Base-by-base conservation (phyloP, 164 flowering plant genomes). In the Brasenia schreberi region DNA sequence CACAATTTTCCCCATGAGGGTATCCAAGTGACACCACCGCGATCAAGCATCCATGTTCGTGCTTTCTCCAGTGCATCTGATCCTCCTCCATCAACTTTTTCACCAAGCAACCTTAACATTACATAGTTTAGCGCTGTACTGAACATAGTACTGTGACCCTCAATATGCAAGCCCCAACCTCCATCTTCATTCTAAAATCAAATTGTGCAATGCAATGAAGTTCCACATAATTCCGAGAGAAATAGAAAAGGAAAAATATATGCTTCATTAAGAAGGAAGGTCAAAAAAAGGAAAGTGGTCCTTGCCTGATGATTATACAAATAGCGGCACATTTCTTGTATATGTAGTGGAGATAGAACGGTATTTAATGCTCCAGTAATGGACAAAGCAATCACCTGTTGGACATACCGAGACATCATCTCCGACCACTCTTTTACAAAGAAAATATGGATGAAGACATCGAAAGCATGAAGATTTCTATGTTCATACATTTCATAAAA, bases 91-190 rank as follows among this genome's bases (percentile, higher is more conserved):
- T 78, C 81, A 61, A 68, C 62, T 66, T 65, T 80, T 73, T 89
- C 82, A 61, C 92, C 94, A 0, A 87, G 74, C 78, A 88, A 76
- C 68, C 92, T 76, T 66, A 88, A 62, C 4, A 81, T 62, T 0
- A 88, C 77, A 61, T 90, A 90, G 10, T 63, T 73, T 5, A 90
- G 76, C 18, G 68, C 81, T 5, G 95, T 78, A 66, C 86, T 66
- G 61, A 90, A 83, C 92, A 88, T 87, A 64, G 81, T 84, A 80
- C 95, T 88, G 39, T 39, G 72, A 12, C 95, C 92, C 67, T 85
- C 91, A 67, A 88, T 84, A 61, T 88, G 95, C 61, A 90, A 70
- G 43, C 95, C 97, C 95, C 95, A 90, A 0, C 92, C 97, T 43
- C 97, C 97, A 76, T 90, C 95, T 64, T 64, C 66, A 65, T 90